Percentiles rank a stretch among this genome's conserved stretches.
phyloP scores from a whole-genome alignment of 2,329 filamentous ascomycete species.

The Ramularia endophylla region DNA sequence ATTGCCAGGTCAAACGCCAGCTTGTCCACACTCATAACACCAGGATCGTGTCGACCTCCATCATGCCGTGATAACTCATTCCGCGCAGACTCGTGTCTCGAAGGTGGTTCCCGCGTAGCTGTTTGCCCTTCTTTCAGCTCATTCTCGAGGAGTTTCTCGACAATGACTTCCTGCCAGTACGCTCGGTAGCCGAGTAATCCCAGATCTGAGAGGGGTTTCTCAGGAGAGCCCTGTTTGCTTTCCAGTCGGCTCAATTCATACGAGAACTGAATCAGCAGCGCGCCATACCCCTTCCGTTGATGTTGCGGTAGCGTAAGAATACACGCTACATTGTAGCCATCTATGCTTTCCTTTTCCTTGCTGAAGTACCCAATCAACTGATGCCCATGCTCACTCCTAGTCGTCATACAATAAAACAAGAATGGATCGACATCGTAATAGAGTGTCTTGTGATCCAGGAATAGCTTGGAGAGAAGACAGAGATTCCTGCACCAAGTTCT shows the following conservation, averaged over 20 bases:
- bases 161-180: conserved; percentile 94
- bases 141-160: conserved; percentile 74
- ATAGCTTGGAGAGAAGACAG: conserved; percentile 90
- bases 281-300: conserved; percentile 89
- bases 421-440: conserved; percentile 99
- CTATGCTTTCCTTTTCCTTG: conserved; percentile 95
- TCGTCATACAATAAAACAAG: conserved; percentile 96
- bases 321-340: conserved; percentile 97
- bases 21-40: conserved; percentile 75
- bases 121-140: conserved; percentile 44
- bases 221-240: conserved; percentile 88
- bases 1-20: conserved; percentile 76
- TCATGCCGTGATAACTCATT: neutral
- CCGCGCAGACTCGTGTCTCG: conserved; percentile 14
- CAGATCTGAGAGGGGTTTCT: conserved; percentile 92
- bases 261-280: conserved; percentile 91
- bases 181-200: conserved; percentile 91
- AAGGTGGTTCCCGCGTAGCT: neutral
- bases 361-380: conserved; percentile 99
- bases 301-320: conserved; percentile 96
- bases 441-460: conserved; percentile 94
- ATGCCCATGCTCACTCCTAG: conserved; percentile 78
- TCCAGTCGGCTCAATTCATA: conserved; percentile 96
- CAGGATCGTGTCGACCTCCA: conserved; percentile 15
- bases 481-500: conserved; percentile 95